phyloP scores from a whole-genome alignment of 768 basidiomycete species.

The Scleroderma bovista region DNA sequence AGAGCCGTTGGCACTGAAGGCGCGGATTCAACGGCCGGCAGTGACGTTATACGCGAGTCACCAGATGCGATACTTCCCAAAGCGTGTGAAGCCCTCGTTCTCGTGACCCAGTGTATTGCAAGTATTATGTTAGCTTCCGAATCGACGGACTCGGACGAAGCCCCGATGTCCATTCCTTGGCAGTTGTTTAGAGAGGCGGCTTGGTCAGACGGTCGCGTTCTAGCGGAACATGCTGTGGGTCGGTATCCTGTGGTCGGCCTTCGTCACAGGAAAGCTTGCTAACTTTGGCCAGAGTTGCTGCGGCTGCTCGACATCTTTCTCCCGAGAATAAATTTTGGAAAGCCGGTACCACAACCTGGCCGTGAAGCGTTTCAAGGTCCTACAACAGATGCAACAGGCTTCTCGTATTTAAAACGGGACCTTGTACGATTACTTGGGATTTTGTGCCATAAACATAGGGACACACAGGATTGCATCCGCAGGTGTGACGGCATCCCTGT shows the following conservation, averaged over 20 bases:
- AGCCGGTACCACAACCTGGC: conserved; percentile 35
- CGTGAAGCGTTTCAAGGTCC: conserved; percentile 5
- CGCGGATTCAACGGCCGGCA: conserved; percentile 6
- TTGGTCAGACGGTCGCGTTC: conserved; percentile 36
- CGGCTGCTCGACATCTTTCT: conserved; percentile 74
- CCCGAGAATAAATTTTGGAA: conserved; percentile 80
- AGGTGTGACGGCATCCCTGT: conserved; percentile 69
- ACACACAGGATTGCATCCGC: conserved; percentile 72
- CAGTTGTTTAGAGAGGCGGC: conserved; percentile 40
- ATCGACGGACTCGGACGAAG: conserved; percentile 25
- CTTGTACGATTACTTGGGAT: conserved; percentile 85
- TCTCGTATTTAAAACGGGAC: conserved; percentile 83
- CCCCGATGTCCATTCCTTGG: conserved; percentile 21
- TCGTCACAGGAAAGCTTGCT: neutral
- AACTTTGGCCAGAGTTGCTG: conserved; percentile 51
- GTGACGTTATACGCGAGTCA: conserved; percentile 28
- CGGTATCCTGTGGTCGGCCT: conserved; percentile 13
- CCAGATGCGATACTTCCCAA: conserved; percentile 71
- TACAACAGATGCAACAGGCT: conserved; percentile 46
- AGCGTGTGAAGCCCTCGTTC: conserved; percentile 74
- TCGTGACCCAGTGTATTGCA: conserved; percentile 71
- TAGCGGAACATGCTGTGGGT: conserved; percentile 59
- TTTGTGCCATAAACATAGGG: conserved; percentile 56
- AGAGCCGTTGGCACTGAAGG: conserved; percentile 36
- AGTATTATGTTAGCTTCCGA: conserved; percentile 47